Evolutionary conservation across 768 basidiomycete species (phyloP).

Genomic region (Leccinellum albellum): DNA sequence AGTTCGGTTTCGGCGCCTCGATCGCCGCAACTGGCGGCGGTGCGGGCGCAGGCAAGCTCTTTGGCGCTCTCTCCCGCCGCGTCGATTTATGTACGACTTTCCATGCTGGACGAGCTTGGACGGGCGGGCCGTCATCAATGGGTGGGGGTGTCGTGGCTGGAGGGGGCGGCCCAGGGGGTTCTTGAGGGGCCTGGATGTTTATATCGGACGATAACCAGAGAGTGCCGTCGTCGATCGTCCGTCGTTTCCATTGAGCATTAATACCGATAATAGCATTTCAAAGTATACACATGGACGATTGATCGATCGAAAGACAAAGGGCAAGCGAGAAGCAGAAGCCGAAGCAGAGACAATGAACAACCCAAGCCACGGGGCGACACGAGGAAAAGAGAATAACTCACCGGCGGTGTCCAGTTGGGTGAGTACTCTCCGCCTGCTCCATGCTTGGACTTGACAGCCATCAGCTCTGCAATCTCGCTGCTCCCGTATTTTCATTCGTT

Average conservation of each 20-base stretch:
- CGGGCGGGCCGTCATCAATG: constrained; percentile 42
- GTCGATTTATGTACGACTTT: constrained; percentile 65
- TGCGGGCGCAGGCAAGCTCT: constrained; percentile 35
- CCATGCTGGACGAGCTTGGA: constrained; percentile 68
- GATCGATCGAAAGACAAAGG: not conserved
- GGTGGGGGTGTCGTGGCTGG: constrained; percentile 43
- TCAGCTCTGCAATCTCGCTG: constrained; percentile 82
- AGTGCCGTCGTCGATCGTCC: not conserved
- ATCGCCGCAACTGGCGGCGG: constrained; percentile 37
- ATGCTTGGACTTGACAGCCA: constrained; percentile 80
- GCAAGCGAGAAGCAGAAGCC: not conserved
- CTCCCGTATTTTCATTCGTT: not conserved
- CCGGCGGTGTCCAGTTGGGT: constrained; percentile 68
- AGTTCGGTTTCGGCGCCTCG: constrained; percentile 45
- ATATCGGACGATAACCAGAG: not conserved
- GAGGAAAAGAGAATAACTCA: constrained; percentile 25
- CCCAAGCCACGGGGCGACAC: not conserved
- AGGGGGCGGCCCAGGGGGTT: constrained; percentile 36
- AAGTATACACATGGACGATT: not conserved
- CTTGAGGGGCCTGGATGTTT: constrained; percentile 26
- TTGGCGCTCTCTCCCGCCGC: constrained; percentile 46
- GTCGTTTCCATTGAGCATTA: not conserved
- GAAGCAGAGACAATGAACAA: not conserved
- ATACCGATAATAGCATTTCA: not conserved
- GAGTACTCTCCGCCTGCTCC: constrained; percentile 75